These are phyloP conservation scores for Effrenium voratum DNA, from an alignment of 73 alveolate genomes.

Conservation along the genomic window DNA sequence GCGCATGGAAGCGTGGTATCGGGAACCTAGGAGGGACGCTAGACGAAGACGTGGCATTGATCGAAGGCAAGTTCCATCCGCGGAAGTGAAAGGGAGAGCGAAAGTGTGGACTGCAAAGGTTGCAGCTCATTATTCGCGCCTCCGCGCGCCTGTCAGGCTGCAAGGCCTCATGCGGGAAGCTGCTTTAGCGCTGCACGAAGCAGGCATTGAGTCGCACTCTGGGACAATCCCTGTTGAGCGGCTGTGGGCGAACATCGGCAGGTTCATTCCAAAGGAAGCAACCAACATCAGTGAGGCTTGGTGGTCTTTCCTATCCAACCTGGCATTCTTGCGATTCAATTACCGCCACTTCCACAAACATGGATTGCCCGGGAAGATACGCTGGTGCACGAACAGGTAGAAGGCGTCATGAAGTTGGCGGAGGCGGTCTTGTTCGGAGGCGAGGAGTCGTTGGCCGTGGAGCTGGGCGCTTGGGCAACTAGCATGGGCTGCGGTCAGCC, in stretches of 20 bases:
- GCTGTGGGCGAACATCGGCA: background rate
- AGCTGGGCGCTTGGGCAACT: slow-evolving; percentile 1
- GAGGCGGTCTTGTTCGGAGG: background rate
- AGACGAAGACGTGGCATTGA: background rate
- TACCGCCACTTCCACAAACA: slow-evolving; percentile 1
- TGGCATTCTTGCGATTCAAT: background rate
- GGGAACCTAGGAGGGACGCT: background rate
- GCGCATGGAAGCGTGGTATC: slow-evolving; percentile 7
- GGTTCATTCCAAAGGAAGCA: background rate
- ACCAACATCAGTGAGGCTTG: background rate
- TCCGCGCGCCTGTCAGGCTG: background rate
- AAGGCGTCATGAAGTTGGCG: background rate
- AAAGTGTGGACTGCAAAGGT: slow-evolving; percentile 16
- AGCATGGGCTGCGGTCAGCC: no score
- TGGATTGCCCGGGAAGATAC: slow-evolving; percentile 45
- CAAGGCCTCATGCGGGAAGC: slow-evolving; percentile 11
- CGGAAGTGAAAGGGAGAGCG: background rate
- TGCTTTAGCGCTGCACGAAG: background rate
- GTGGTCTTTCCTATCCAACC: background rate
- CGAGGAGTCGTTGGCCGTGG: background rate
- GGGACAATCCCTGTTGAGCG: slow-evolving; percentile 38
- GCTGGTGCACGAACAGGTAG: background rate
- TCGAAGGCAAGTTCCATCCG: background rate
- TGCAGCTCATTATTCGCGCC: background rate
- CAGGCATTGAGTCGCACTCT: background rate